A percentile compares a stretch with the other conserved stretches of the same genome.
These are phyloP conservation scores for Penicillium chermesinum DNA, from an alignment of 495 filamentous ascomycete species.

Conservation along the genomic window DNA sequence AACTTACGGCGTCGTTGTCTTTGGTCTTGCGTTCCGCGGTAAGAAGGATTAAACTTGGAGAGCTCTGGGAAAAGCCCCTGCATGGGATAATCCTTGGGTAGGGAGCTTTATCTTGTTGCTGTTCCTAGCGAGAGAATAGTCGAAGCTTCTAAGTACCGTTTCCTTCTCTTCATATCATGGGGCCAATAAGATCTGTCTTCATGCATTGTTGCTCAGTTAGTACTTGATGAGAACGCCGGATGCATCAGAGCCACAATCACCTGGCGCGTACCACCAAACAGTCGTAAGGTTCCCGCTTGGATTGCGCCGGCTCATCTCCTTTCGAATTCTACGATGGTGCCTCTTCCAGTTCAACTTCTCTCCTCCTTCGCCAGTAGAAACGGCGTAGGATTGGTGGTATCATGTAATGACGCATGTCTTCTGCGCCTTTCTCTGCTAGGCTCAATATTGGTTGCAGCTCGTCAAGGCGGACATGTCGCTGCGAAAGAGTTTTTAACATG, in stretches of 20 bases:
- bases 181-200: too few relatives aligned
- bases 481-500: not conserved
- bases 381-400: not conserved
- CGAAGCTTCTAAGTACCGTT: conserved; percentile 28
- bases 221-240: too few relatives aligned
- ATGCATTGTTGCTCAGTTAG: too few relatives aligned
- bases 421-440: not conserved
- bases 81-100: conserved; percentile 10
- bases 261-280: too few relatives aligned
- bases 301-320: too few relatives aligned
- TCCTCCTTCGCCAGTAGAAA: not conserved
- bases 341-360: not conserved
- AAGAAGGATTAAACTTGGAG: conserved; percentile 17
- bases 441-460: not conserved
- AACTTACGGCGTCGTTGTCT: conserved; percentile 61
- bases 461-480: not conserved
- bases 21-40: conserved; percentile 49
- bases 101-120: not conserved
- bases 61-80: too few relatives aligned
- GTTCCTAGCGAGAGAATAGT: conserved; percentile 9
- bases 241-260: too few relatives aligned
- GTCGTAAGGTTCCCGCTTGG: too few relatives aligned
- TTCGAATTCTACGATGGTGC: too few relatives aligned
- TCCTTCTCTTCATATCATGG: too few relatives aligned
- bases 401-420: not conserved